Evolutionary conservation across 306 rosid genomes (phyloP).

Genomic region (Argentina anserina): DNA sequence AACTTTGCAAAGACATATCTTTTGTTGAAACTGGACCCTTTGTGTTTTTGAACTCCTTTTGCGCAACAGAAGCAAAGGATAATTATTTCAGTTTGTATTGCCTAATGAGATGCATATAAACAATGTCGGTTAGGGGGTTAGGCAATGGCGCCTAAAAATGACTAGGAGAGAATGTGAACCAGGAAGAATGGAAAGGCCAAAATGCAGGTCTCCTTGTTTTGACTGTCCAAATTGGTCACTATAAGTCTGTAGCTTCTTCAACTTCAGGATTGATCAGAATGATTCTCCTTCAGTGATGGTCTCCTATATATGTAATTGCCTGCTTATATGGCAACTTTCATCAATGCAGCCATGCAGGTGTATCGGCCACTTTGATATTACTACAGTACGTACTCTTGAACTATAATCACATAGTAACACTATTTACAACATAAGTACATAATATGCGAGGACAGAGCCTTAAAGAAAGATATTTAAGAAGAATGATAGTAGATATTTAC

Average conservation of each 20-base stretch:
- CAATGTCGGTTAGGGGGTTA: neutral
- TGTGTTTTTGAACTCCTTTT: constrained; percentile 27
- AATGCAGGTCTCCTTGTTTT: constrained; percentile 16
- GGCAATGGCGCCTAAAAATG: constrained; percentile 3
- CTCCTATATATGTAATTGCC: constrained; percentile 10
- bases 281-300: constrained; percentile 42
- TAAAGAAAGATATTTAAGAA: neutral
- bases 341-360: constrained; percentile 22
- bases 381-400: neutral
- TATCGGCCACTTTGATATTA: neutral
- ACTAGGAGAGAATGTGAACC: neutral
- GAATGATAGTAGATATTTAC: neutral
- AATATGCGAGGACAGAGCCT: too few species aligned
- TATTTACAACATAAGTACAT: too few species aligned
- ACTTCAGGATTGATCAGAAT: constrained; percentile 27
- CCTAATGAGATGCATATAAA: neutral
- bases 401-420: too few species aligned
- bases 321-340: constrained; percentile 29
- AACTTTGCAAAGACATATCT: constrained; percentile 21
- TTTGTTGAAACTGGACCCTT: constrained; percentile 7
- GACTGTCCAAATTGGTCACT: constrained; percentile 35
- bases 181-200: neutral
- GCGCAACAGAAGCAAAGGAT: constrained; percentile 17
- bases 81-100: neutral
- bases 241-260: constrained; percentile 42